phyloP scores from a whole-genome alignment of 805 yeast species.

The Kazachstania africana region DNA sequence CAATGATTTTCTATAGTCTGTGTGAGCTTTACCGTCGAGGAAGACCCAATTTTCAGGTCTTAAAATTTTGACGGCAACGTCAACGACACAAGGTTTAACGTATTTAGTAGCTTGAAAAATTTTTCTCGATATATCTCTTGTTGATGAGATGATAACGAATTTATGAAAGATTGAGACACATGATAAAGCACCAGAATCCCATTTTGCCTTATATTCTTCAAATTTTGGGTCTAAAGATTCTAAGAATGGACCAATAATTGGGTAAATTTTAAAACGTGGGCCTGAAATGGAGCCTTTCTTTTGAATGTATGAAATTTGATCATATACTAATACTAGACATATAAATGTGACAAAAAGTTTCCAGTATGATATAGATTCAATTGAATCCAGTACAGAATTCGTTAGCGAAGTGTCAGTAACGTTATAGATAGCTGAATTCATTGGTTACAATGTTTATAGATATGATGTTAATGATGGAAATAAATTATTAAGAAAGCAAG shows the following conservation, averaged over 20 bases:
- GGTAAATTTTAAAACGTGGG: conserved; percentile 80
- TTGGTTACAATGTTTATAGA: too few relatives aligned
- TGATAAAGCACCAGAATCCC: conserved; percentile 89
- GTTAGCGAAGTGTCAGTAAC: too few relatives aligned
- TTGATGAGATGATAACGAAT: conserved; percentile 87
- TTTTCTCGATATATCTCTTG: conserved; percentile 80
- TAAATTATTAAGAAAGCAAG: too few relatives aligned
- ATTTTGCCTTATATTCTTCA: conserved; percentile 82
- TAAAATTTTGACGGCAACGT: conserved; percentile 86
- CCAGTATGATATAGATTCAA: conserved; percentile 37
- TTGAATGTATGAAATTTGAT: conserved; percentile 66
- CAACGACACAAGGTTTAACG: conserved; percentile 97
- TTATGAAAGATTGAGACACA: conserved; percentile 98
- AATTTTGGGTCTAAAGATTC: conserved; percentile 93
- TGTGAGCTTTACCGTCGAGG: conserved; percentile 89
- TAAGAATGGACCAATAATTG: conserved; percentile 90
- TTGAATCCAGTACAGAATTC: conserved; percentile 1
- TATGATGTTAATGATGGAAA: too few relatives aligned
- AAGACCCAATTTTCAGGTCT: conserved; percentile 98
- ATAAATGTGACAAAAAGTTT: conserved; percentile 38
- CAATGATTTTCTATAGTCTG: conserved; percentile 82
- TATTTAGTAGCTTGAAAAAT: conserved; percentile 72
- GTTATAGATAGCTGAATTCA: too few relatives aligned
- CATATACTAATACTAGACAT: conserved; percentile 44
- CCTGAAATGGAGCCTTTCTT: conserved; percentile 88